Conservation (phyloP, 176 grass and related monocot species). For the Cenchrus purpureus region DNA sequence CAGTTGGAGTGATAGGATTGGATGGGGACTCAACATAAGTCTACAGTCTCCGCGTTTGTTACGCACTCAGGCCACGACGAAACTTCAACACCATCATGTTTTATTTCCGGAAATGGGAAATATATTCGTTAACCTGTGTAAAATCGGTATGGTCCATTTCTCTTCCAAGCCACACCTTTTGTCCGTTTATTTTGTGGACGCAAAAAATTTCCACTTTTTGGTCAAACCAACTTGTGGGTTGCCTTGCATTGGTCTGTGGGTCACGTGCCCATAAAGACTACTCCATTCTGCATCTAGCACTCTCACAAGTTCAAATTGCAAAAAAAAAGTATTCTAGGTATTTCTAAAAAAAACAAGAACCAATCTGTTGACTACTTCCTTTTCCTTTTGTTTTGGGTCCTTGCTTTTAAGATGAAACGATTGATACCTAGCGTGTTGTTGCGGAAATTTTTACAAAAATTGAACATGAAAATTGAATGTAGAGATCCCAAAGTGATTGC, state of each 20-base stretch:
- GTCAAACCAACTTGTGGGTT: slow-evolving; percentile 6
- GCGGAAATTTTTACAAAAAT: no score
- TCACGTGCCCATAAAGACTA: neutral
- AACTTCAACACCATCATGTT: slow-evolving; percentile 11
- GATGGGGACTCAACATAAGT: neutral
- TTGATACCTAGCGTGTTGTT: no score
- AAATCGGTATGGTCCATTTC: neutral
- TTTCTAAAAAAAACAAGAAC: no score
- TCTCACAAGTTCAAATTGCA: neutral
- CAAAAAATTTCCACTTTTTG: neutral
- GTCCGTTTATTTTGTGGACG: neutral
- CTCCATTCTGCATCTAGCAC: neutral
- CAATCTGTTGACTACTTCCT: no score
- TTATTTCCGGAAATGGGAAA: slow-evolving; percentile 23
- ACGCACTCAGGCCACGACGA: neutral
- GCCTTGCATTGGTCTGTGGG: neutral
- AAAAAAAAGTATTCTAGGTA: neutral
- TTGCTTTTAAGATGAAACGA: no score
- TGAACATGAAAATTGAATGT: no score
- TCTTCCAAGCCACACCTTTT: neutral
- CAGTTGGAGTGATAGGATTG: neutral
- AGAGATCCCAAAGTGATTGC: no score
- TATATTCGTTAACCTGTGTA: neutral
- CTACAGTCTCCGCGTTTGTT: neutral
- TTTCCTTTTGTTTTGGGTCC: no score